Conservation (phyloP, 371 early-diverging fungal species). For the Syncephalastrum contaminatum region DNA sequence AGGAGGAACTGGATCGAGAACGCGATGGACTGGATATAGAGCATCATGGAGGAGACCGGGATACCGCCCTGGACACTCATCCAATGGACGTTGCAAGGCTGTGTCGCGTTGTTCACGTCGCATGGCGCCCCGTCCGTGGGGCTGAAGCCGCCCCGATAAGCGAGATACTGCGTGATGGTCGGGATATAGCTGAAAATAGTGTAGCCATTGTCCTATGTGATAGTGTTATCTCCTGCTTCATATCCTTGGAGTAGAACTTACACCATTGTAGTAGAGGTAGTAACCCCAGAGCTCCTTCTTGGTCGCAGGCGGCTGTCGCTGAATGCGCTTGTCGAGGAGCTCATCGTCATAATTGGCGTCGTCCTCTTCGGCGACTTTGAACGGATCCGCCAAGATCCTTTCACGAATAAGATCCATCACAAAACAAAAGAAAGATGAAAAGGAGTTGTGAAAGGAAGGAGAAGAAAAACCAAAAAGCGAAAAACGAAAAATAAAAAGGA, state of each 20-base stretch:
- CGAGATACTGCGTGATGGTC: conserved; percentile 42
- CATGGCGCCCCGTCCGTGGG: conserved; percentile 30
- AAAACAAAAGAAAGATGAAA: no score
- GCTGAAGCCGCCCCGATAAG: conserved; percentile 42
- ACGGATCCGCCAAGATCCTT: conserved; percentile 10
- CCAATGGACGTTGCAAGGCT: conserved; percentile 40
- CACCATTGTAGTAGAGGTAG: conserved; percentile 54
- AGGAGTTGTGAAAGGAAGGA: no score
- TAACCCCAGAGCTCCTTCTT: conserved; percentile 47
- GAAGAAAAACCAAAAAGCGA: no score
- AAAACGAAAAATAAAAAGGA: no score
- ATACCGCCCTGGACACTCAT: conserved; percentile 20
- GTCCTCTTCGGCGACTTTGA: conserved; percentile 4
- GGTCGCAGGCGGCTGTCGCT: conserved; percentile 39
- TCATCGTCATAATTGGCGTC: not conserved
- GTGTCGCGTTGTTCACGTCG: conserved; percentile 23
- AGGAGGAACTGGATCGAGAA: conserved; percentile 46
- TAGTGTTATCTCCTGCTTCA: not conserved
- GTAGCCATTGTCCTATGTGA: conserved; percentile 44
- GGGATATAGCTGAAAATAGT: conserved; percentile 46
- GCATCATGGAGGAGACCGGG: conserved; percentile 45
- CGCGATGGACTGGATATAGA: conserved; percentile 48
- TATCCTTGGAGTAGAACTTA: not conserved
- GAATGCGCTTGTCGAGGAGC: conserved; percentile 9
- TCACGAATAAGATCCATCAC: not conserved